Percentiles rank a stretch among this genome's conserved stretches.
Conservation (phyloP, 2,329 filamentous ascomycete genomes). For the Trichophyton schoenleinii region DNA sequence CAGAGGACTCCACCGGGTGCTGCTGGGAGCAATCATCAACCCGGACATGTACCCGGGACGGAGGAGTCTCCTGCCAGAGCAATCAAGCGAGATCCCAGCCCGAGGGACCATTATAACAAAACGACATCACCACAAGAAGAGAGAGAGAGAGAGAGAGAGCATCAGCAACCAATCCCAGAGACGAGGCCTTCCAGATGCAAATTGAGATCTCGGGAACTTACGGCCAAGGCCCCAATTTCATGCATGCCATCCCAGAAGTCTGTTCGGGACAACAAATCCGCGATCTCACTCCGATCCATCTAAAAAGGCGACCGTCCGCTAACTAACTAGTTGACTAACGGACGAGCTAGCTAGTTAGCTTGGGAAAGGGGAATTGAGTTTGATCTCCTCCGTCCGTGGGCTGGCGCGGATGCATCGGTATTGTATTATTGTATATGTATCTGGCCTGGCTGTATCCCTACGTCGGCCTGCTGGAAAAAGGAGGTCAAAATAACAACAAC, state of each 20-base stretch:
- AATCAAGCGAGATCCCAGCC: not conserved
- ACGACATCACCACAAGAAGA: not conserved
- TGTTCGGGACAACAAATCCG: not conserved
- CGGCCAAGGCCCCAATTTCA: slow-evolving; percentile 1
- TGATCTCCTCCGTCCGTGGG: not conserved
- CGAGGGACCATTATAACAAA: not conserved
- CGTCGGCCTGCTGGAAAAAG: not conserved
- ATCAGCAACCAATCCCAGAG: not conserved
- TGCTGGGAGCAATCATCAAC: not conserved
- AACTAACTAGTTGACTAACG: not conserved
- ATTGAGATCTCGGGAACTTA: not conserved
- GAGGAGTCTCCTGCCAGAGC: no score
- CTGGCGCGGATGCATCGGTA: not conserved
- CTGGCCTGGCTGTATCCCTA: not conserved
- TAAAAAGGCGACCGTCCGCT: not conserved
- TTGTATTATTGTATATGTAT: not conserved
- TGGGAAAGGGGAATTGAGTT: not conserved
- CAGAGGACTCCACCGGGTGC: not conserved
- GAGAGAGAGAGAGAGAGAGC: no score
- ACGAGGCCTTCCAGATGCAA: not conserved
- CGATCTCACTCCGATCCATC: slow-evolving; percentile 1
- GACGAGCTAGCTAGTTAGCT: not conserved
- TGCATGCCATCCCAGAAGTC: not conserved
- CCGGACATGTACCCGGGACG: not conserved
- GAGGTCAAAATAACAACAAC: not conserved